Conservation (phyloP, 306 rosid species). For the Mimosa pudica region DNA sequence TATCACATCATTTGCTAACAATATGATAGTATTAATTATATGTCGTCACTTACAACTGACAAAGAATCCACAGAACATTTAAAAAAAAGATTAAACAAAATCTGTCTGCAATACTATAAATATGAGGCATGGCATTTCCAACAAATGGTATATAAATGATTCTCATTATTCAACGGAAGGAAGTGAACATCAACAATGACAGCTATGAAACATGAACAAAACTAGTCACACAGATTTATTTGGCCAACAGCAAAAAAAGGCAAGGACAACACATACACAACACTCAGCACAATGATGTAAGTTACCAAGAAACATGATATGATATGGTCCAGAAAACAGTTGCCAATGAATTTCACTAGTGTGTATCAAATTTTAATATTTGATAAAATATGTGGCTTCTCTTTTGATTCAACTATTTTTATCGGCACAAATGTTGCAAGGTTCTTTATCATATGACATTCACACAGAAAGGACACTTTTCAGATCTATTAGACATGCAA, state of each 20-base stretch:
- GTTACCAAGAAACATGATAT: not conserved
- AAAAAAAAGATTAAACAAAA: no score
- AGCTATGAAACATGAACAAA: not conserved
- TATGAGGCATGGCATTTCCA: not conserved
- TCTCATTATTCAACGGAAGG: conserved; percentile 1
- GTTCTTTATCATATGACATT: not conserved
- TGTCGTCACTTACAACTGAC: not conserved
- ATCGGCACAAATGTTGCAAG: not conserved
- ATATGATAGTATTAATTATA: conserved; percentile 1
- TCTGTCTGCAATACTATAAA: not conserved
- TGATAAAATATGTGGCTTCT: conserved; percentile 6
- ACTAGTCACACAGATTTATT: not conserved
- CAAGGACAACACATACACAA: not conserved
- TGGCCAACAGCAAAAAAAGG: not conserved
- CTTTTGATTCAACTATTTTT: not conserved
- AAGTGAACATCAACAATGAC: not conserved
- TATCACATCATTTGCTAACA: not conserved
- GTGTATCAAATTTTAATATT: not conserved
- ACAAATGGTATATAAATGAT: not conserved
- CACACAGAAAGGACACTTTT: not conserved
- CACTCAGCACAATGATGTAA: not conserved
- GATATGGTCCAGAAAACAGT: conserved; percentile 2
- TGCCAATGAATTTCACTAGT: not conserved
- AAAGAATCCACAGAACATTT: not conserved
- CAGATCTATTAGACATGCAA: not conserved